Percentiles rank a stretch among this genome's conserved stretches.
Conservation (phyloP, 2,329 filamentous ascomycete genomes). For the Xylariaceae sp. region DNA sequence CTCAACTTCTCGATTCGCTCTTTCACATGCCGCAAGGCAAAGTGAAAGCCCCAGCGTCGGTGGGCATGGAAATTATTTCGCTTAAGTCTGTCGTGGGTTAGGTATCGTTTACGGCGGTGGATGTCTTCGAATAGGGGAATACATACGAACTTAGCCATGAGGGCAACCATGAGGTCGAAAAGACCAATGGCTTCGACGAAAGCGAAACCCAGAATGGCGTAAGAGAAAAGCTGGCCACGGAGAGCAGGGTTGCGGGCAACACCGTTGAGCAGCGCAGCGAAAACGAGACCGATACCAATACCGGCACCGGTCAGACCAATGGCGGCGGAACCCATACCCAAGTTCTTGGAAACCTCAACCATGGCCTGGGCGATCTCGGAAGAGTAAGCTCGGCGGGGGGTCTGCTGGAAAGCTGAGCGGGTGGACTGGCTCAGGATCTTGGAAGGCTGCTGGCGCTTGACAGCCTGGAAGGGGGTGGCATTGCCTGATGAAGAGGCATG, state of each 20-base stretch:
- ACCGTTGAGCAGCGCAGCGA: constrained; percentile 82
- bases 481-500: constrained; percentile 30
- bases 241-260: constrained; percentile 93
- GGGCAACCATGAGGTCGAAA: constrained; percentile 87
- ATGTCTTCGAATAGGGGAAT: constrained; percentile 2
- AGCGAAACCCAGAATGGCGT: constrained; percentile 92
- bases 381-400: constrained; percentile 71
- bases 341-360: constrained; percentile 87
- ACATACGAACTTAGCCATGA: constrained; percentile 87
- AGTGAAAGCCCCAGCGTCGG: constrained; percentile 26
- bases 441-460: constrained; percentile 69
- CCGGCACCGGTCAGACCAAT: constrained; percentile 89
- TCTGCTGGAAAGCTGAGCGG: constrained; percentile 58
- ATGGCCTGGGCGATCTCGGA: constrained; percentile 85
- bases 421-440: constrained; percentile 63
- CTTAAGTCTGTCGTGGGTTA: constrained; percentile 27
- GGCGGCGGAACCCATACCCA: constrained; percentile 84
- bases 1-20: constrained; percentile 19
- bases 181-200: constrained; percentile 92
- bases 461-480: constrained; percentile 64
- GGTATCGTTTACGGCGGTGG: constrained; percentile 3
- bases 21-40: constrained; percentile 24
- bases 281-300: constrained; percentile 95
- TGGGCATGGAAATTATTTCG: constrained; percentile 24
- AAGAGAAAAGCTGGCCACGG: constrained; percentile 92